phyloP scores from a whole-genome alignment of 768 basidiomycete species.

The Lactifluus volemus region DNA sequence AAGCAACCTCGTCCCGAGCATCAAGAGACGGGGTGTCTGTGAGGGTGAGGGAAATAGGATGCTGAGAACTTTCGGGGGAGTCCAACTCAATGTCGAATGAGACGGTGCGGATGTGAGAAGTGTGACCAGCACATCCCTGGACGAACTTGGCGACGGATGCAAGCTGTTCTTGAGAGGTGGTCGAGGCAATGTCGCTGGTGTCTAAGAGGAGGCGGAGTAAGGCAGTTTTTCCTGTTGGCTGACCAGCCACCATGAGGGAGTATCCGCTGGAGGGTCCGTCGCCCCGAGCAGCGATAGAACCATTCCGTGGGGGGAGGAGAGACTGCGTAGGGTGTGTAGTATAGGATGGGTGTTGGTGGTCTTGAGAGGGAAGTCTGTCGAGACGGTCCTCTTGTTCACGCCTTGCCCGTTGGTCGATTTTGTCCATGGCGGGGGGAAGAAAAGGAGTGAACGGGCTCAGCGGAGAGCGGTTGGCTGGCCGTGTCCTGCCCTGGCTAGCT shows the following conservation, averaged over 20 bases:
- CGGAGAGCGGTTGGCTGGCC: conserved; percentile 47
- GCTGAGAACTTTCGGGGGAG: conserved; percentile 36
- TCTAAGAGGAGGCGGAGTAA: conserved; percentile 81
- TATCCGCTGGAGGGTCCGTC: conserved; percentile 36
- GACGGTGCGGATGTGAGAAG: conserved; percentile 60
- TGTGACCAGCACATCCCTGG: conserved; percentile 63
- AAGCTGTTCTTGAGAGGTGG: conserved; percentile 65
- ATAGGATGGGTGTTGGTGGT: conserved; percentile 20
- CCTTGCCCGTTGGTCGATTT: conserved; percentile 41
- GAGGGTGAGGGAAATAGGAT: conserved; percentile 55
- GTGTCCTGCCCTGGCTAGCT: conserved; percentile 28
- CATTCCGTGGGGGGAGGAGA: conserved; percentile 23
- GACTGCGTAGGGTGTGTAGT: conserved; percentile 23
- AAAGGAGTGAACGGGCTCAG: conserved; percentile 20
- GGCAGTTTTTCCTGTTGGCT: conserved; percentile 78
- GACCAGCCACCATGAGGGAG: conserved; percentile 77
- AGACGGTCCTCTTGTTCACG: conserved; percentile 35
- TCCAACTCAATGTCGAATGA: conserved; percentile 65
- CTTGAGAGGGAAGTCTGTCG: conserved; percentile 19
- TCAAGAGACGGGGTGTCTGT: conserved; percentile 80
- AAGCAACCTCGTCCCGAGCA: conserved; percentile 53
- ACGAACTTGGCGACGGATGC: conserved; percentile 76
- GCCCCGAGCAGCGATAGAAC: conserved; percentile 23
- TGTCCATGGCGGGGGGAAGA: conserved; percentile 46
- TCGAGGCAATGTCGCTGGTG: conserved; percentile 58